These are phyloP conservation scores for Suillus ampliporus DNA, from an alignment of 768 basidiomycete species.

Conservation along the genomic window DNA sequence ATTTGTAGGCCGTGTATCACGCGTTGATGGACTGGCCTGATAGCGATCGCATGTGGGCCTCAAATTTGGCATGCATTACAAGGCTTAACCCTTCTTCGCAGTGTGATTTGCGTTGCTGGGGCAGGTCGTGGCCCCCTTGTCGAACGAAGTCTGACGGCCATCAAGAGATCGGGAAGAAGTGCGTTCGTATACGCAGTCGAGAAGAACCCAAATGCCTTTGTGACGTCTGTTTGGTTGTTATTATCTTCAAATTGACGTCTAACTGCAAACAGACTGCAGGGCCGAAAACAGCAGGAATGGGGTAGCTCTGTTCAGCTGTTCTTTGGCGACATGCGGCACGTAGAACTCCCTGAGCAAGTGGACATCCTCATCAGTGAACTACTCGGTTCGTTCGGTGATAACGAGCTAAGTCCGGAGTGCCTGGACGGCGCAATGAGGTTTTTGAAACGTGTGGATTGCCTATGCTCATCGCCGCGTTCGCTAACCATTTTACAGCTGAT, in stretches of 20 bases:
- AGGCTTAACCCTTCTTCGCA: conserved; percentile 36
- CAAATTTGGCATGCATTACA: conserved; percentile 5
- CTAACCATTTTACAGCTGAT: conserved; percentile 57
- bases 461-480: conserved; percentile 6
- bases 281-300: conserved; percentile 85
- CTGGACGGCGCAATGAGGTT: conserved; percentile 94
- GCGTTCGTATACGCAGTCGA: conserved; percentile 87
- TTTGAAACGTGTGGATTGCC: conserved; percentile 69
- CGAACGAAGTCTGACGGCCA: conserved; percentile 78
- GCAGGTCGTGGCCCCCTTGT: conserved; percentile 96
- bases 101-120: conserved; percentile 89
- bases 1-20: conserved; percentile 71
- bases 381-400: conserved; percentile 97
- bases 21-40: conserved; percentile 77
- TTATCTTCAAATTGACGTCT: conserved; percentile 16
- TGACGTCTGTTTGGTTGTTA: conserved; percentile 70
- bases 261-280: conserved; percentile 69
- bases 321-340: conserved; percentile 93
- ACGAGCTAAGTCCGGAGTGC: conserved; percentile 98
- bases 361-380: conserved; percentile 97
- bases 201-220: conserved; percentile 95
- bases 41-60: conserved; percentile 65
- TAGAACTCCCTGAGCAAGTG: conserved; percentile 83
- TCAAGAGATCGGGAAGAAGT: conserved; percentile 65
- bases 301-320: conserved; percentile 75